phyloP scores from a whole-genome alignment of 441 rosid genomes.

The Pelargonium fulgidum region DNA sequence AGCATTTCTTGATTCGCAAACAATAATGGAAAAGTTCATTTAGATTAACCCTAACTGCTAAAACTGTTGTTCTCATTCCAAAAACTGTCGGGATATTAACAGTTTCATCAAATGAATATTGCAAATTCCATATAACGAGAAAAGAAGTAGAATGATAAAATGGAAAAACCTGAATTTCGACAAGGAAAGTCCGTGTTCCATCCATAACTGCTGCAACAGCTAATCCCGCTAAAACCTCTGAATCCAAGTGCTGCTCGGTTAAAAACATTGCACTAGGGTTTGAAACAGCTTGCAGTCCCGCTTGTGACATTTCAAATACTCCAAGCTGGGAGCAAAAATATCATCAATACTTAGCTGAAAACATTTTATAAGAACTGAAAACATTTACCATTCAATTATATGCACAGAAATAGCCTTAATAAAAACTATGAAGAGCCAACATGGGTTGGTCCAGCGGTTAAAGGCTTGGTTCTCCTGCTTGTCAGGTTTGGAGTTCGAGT shows the following conservation, averaged over 20 bases:
- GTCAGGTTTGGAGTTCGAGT: too few species aligned
- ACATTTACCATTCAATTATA: too few species aligned
- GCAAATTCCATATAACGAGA: not conserved
- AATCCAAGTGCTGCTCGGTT: conserved; percentile 60
- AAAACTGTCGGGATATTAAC: not conserved
- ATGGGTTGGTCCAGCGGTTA: too few species aligned
- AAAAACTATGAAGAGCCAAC: too few species aligned
- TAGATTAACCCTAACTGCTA: not conserved
- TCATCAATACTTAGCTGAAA: not conserved
- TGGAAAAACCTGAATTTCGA: conserved; percentile 69
- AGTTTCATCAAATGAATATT: not conserved
- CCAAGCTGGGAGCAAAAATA: conserved; percentile 61
- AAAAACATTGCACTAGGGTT: conserved; percentile 85
- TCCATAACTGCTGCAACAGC: conserved; percentile 90
- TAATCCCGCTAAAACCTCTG: conserved; percentile 78
- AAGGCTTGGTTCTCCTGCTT: too few species aligned
- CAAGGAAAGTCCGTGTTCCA: conserved; percentile 80
- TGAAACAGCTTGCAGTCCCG: conserved; percentile 65
- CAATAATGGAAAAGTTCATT: not conserved
- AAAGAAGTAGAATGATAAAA: not conserved
- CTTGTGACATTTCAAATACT: conserved; percentile 79
- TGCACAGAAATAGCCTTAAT: too few species aligned
- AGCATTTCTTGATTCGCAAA: not conserved
- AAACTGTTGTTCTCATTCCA: not conserved
- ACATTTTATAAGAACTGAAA: not conserved